Percentiles rank a stretch among this genome's conserved stretches.
phyloP scores from a whole-genome alignment of 2,329 filamentous ascomycete genomes.

The Epichloe gansuensis region DNA sequence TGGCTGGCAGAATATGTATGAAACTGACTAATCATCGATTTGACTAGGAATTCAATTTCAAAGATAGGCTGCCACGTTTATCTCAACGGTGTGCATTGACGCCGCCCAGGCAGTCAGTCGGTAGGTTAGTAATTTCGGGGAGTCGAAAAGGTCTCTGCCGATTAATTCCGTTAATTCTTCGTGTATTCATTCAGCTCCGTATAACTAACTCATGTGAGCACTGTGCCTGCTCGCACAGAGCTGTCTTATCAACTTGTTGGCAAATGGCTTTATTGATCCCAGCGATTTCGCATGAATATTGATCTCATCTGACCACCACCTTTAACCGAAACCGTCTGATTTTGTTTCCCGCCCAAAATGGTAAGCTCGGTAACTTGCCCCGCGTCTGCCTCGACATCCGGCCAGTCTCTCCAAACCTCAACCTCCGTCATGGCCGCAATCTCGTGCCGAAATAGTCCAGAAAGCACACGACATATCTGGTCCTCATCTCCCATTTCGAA shows the following conservation, averaged over 20 bases:
- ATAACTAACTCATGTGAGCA: no score
- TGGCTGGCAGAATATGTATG: no score
- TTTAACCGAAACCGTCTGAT: constrained; percentile 23
- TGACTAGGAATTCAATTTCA: neutral
- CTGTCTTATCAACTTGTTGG: neutral
- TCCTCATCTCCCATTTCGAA: constrained; percentile 60
- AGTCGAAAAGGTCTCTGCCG: neutral
- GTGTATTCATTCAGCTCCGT: neutral
- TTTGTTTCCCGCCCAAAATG: constrained; percentile 7
- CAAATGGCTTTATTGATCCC: neutral
- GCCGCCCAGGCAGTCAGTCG: no score
- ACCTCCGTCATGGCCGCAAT: constrained; percentile 24
- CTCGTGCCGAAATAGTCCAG: constrained; percentile 27
- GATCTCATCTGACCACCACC: constrained; percentile 37
- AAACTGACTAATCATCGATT: neutral
- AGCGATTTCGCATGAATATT: constrained; percentile 18
- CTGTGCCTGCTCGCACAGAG: neutral
- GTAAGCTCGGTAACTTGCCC: constrained; percentile 16
- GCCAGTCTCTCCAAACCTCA: constrained; percentile 65
- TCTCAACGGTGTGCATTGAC: no score
- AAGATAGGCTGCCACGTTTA: no score
- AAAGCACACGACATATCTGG: constrained; percentile 54
- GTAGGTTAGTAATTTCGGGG: no score
- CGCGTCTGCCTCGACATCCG: constrained; percentile 26
- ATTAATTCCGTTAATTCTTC: neutral